These are phyloP conservation scores for Phytopythium litorale DNA, from an alignment of 352 stramenopile species.

Conservation along the genomic window DNA sequence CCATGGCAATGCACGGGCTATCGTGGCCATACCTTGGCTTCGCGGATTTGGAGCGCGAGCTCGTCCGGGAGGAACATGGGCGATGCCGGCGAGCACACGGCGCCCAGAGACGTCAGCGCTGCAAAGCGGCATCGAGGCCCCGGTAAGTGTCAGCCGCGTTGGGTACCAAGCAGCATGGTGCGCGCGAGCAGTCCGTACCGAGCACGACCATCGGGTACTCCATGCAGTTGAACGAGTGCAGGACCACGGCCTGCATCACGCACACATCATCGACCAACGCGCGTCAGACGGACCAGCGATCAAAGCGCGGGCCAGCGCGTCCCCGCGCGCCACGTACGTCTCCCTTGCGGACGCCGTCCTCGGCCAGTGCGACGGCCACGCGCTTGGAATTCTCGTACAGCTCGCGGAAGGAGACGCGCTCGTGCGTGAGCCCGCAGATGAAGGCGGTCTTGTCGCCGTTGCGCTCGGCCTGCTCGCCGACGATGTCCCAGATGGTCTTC, in stretches of 20 bases:
- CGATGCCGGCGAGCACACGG: constrained; percentile 52
- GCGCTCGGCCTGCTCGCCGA: constrained; percentile 26
- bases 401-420: constrained; percentile 41
- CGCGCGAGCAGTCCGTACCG: constrained; percentile 22
- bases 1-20: no score
- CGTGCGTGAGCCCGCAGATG: constrained; percentile 50
- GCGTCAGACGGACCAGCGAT: background rate
- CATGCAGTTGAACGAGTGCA: constrained; percentile 71
- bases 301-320: no score
- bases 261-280: background rate
- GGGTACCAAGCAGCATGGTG: no score
- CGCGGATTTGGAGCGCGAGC: constrained; percentile 38
- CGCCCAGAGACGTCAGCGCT: constrained; percentile 48
- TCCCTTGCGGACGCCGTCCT: constrained; percentile 44
- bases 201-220: constrained; percentile 56
- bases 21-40: constrained; percentile 26
- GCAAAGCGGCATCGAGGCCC: no score
- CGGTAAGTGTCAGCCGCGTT: no score
- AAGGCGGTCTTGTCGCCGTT: constrained; percentile 42
- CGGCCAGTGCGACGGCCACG: constrained; percentile 37
- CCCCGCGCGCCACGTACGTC: constrained; percentile 39
- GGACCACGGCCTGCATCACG: constrained; percentile 33
- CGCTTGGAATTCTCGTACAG: constrained; percentile 29
- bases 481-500: constrained; percentile 45
- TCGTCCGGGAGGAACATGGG: constrained; percentile 50